Conservation (phyloP, 2,329 filamentous ascomycete genomes). For the Colletotrichum sp. region DNA sequence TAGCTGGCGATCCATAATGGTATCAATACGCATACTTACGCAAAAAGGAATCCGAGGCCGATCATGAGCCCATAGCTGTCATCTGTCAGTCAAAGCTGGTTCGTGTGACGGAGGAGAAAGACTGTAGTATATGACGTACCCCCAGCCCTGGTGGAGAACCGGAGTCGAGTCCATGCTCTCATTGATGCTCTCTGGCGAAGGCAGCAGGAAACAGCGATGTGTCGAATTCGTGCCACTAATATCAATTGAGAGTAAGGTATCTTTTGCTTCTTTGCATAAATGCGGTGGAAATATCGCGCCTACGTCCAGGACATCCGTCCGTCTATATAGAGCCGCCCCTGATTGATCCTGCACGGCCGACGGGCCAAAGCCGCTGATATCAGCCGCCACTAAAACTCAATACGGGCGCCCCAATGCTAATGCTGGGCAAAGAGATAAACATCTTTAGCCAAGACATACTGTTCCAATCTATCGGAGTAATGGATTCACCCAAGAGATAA, state of each 20-base stretch:
- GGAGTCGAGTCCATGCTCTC: slow-evolving; percentile 14
- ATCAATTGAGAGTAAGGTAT: neutral
- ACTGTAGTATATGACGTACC: neutral
- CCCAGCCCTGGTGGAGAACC: slow-evolving; percentile 19
- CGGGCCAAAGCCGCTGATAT: neutral
- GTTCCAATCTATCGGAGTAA: neutral
- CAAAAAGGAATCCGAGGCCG: slow-evolving; percentile 18
- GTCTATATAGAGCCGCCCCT: neutral
- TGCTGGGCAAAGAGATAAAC: neutral
- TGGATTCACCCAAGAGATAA: slow-evolving; percentile 7
- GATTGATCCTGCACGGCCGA: neutral
- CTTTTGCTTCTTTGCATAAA: rapidly evolving
- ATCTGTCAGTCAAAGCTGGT: neutral
- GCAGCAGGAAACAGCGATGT: neutral
- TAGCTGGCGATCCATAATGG: rapidly evolving
- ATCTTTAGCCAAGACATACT: neutral
- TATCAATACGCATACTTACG: neutral
- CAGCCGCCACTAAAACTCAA: neutral
- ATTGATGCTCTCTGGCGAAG: neutral
- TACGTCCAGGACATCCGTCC: neutral
- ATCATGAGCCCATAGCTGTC: slow-evolving; percentile 21
- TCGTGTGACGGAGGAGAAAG: neutral
- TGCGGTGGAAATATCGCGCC: rapidly evolving
- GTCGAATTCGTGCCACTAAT: neutral
- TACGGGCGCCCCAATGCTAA: neutral